Evolutionary conservation across 1,139 yeast genomes (phyloP), one percentile per base, ranked within the genome.

Genomic region (Sugiyamaella neomexicana): DNA sequence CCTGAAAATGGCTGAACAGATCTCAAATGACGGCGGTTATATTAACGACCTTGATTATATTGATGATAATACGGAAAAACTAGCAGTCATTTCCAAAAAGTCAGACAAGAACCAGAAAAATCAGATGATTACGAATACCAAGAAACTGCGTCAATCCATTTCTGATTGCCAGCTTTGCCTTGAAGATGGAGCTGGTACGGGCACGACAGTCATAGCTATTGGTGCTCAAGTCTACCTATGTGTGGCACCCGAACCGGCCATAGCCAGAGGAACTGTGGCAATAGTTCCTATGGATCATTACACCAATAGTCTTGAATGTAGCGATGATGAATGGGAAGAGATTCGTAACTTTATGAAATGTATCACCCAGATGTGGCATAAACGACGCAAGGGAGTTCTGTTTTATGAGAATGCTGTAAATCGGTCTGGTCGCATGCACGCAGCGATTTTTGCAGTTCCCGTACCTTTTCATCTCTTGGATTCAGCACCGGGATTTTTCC

Each of bases 361-460:
- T 16, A 62, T 79, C 16, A 66, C 75, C 0, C 60, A 64, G 40
- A 72, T 75, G 68, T 79, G 78, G 66, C 70, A 67, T 41, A 55
- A 68, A 2, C 66, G 68, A 41, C 69, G 71, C 29, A 67, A 68
- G 53, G 70, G 72, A 2, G 77, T 76, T 5, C 55, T 79, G 9
- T 79, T 79, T 57, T 78, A 78, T 60, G 82, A 79, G 59, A 70
- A 69, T 37, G 76, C 79, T 1, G 69, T 72, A 0, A 54, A 62
- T 5, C 65, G 68, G 12, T 55, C 62, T n/a, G 57, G 63, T 13
- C 57, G 62, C 15, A 60, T 65, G n/a, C 82, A 79, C 60, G 75
- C 79, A 10, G 62, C 69, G 4, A 75, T 79, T 6, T 67, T 68
- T 46, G 79, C 79, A 1, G 68, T 78, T 1, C 81, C 82, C 0